phyloP scores from a whole-genome alignment of 768 basidiomycete species.

The Gloeostereum incarnatum region DNA sequence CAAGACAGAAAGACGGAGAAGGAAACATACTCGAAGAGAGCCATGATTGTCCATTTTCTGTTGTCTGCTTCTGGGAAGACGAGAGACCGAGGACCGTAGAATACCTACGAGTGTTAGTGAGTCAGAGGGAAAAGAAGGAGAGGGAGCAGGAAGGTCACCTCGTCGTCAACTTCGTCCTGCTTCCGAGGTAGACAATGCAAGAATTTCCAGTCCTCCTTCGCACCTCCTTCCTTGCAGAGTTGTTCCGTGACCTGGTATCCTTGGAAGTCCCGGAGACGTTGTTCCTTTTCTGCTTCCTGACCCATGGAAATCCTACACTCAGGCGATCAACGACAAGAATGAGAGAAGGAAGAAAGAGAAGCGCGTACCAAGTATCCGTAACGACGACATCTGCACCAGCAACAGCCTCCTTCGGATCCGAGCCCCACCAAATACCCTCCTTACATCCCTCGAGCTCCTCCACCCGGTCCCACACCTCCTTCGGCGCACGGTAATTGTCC shows the following conservation, averaged over 20 bases:
- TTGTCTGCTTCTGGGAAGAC: slow-evolving; percentile 96
- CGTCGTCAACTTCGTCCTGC: slow-evolving; percentile 89
- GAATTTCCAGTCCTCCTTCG: slow-evolving; percentile 87
- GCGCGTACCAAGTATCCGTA: slow-evolving; percentile 87
- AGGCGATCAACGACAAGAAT: slow-evolving; percentile 1
- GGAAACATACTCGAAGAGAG: slow-evolving; percentile 70
- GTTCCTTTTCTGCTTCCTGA: slow-evolving; percentile 87
- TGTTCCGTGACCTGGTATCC: slow-evolving; percentile 94
- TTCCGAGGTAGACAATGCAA: slow-evolving; percentile 95
- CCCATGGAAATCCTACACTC: slow-evolving; percentile 92
- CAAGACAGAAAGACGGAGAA: slow-evolving; percentile 4
- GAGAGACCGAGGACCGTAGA: slow-evolving; percentile 86
- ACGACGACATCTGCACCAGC: slow-evolving; percentile 88
- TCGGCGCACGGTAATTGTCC: slow-evolving; percentile 53
- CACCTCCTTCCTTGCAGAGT: slow-evolving; percentile 73
- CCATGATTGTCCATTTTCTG: slow-evolving; percentile 95
- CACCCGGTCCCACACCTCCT: slow-evolving; percentile 75
- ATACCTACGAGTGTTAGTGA: slow-evolving; percentile 54
- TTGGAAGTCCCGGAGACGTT: slow-evolving; percentile 76
- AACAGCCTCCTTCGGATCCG: slow-evolving; percentile 81
- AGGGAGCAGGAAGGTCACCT: slow-evolving; percentile 34
- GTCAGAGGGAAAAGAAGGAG: slow-evolving; percentile 1
- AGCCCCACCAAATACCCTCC: slow-evolving; percentile 62
- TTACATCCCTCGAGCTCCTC: slow-evolving; percentile 68
- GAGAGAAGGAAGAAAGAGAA: slow-evolving; percentile 1